Percentiles rank a stretch among this genome's conserved stretches.
Conservation (phyloP, 2,329 filamentous ascomycete genomes). For the Fusarium xyrophilum region DNA sequence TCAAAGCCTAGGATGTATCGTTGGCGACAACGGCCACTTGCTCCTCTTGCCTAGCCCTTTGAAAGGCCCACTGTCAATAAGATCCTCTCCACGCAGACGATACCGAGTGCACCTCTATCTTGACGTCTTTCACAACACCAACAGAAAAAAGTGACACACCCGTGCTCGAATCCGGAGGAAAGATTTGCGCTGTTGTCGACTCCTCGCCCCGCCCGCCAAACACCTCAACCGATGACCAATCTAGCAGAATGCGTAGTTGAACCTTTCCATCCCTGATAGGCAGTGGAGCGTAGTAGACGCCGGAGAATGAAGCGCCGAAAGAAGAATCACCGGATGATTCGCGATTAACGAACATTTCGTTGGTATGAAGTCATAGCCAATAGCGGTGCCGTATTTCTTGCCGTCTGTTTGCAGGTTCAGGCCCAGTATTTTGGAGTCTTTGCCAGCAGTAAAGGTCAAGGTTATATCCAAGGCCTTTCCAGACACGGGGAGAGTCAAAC, state of each 20-base stretch:
- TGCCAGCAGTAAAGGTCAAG: not conserved
- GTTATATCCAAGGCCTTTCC: not conserved
- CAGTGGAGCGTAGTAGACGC: not conserved
- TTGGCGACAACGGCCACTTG: not conserved
- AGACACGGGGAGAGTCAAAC: not conserved
- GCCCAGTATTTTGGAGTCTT: not conserved
- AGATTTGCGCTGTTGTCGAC: not conserved
- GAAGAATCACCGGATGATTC: not conserved
- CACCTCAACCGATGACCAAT: not conserved
- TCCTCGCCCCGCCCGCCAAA: not conserved
- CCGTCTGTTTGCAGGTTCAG: not conserved
- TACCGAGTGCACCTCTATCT: not conserved
- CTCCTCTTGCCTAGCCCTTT: not conserved
- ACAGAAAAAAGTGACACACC: not conserved
- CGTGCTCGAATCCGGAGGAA: not conserved
- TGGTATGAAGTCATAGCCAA: not conserved
- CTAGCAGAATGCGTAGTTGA: not conserved
- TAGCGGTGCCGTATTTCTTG: not conserved
- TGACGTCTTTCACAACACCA: not conserved
- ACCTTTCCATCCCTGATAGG: not conserved
- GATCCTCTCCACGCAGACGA: not conserved
- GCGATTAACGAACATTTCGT: not conserved
- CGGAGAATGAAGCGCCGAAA: not conserved
- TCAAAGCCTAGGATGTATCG: not conserved
- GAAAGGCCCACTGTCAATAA: accelerated